Conservation (phyloP, 2,329 filamentous ascomycete genomes). For the Neonectria neomacrospora region DNA sequence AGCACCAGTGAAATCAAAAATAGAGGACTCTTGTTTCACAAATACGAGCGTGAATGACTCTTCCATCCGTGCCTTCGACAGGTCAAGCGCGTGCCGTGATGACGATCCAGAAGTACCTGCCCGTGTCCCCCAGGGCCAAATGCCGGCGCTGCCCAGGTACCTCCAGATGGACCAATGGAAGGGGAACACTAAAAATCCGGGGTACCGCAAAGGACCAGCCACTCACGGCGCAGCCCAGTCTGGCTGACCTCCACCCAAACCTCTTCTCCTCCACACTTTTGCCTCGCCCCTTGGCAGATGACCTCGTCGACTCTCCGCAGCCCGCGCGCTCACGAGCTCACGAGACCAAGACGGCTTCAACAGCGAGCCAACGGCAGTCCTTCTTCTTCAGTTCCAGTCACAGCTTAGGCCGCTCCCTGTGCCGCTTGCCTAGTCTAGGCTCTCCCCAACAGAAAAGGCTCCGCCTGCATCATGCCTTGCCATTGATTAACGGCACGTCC, state of each 20-base stretch:
- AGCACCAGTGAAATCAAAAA: neutral
- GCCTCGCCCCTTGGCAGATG: constrained; percentile 33
- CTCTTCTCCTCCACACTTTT: constrained; percentile 20
- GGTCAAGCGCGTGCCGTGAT: neutral
- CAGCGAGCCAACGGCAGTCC: constrained; percentile 1
- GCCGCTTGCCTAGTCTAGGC: neutral
- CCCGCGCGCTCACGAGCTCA: constrained; percentile 38
- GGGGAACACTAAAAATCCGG: constrained; percentile 36
- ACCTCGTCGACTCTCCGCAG: constrained; percentile 39
- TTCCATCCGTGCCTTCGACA: neutral
- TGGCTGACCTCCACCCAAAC: constrained; percentile 19
- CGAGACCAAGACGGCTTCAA: constrained; percentile 33
- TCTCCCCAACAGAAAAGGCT: constrained; percentile 7
- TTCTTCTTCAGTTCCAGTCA: neutral
- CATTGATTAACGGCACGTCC: constrained; percentile 17
- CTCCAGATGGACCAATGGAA: constrained; percentile 6
- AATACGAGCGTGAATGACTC: constrained; percentile 2
- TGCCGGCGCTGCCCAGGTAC: constrained; percentile 23
- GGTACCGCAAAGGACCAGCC: constrained; percentile 35
- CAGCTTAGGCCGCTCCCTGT: neutral
- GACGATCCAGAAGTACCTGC: constrained; percentile 7
- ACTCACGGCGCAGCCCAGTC: constrained; percentile 31
- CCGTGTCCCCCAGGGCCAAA: neutral
- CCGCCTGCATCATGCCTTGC: constrained; percentile 23
- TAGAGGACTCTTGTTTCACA: neutral